Percentiles rank a stretch among this genome's conserved stretches.
Conservation (phyloP, 2,329 filamentous ascomycete species). For the Colletotrichum sansevieriae region DNA sequence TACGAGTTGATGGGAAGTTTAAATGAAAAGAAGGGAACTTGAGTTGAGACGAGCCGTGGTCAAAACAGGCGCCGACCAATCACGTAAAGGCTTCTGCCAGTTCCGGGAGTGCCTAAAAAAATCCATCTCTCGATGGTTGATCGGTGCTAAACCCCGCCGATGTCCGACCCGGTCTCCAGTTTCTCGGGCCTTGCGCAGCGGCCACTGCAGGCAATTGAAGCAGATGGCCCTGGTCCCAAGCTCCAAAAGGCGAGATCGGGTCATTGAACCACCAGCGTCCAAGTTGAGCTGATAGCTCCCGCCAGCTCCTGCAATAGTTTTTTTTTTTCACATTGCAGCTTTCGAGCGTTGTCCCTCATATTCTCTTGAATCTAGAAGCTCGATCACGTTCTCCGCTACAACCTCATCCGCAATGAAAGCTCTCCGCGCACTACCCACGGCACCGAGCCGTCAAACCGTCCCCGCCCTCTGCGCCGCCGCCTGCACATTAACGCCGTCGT, state of each 20-base stretch:
- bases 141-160: slow-evolving; percentile 34
- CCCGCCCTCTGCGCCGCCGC: slow-evolving; percentile 40
- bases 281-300: slow-evolving; percentile 20
- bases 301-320: not conserved
- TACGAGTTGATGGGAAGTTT: not conserved
- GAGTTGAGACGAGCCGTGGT: slow-evolving; percentile 9
- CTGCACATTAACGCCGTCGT: slow-evolving; percentile 25
- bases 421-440: slow-evolving; percentile 16
- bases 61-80: slow-evolving; percentile 7
- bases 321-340: not conserved
- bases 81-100: not conserved
- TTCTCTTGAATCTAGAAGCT: accelerated
- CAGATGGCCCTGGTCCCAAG: slow-evolving; percentile 22
- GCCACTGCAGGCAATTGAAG: slow-evolving; percentile 22
- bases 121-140: not conserved
- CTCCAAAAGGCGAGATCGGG: slow-evolving; percentile 19
- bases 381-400: too few relatives aligned
- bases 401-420: slow-evolving; percentile 26
- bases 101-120: not conserved
- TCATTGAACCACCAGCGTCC: slow-evolving; percentile 31
- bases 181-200: slow-evolving; percentile 1
- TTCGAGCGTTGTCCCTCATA: not conserved
- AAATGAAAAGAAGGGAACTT: not conserved
- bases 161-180: slow-evolving; percentile 16
- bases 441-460: slow-evolving; percentile 22